phyloP scores from a whole-genome alignment of 305 asterid species.

The Fraxinus nigra region DNA sequence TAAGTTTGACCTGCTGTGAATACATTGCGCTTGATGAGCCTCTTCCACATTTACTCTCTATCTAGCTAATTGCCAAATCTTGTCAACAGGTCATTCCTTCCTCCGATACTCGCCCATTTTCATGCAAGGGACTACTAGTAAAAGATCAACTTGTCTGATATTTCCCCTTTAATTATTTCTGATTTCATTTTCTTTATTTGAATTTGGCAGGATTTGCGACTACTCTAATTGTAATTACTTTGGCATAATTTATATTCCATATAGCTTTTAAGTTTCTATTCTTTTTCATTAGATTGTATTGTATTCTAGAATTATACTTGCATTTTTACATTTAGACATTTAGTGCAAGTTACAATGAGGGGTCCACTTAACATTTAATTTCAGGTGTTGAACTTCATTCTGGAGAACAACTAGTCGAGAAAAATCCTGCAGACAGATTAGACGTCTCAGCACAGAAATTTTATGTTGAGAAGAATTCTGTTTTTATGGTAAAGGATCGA shows the following conservation, averaged over 20 bases:
- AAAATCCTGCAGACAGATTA: constrained; percentile 20
- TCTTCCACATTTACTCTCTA: not conserved
- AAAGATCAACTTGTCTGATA: not conserved
- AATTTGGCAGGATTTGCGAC: not conserved
- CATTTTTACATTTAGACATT: not conserved
- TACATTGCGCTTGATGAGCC: not conserved
- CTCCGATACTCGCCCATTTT: not conserved
- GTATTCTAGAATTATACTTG: not conserved
- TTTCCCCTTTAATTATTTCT: not conserved
- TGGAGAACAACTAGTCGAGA: constrained; percentile 28
- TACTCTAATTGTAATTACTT: not conserved
- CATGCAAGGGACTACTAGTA: not conserved
- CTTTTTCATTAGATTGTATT: not conserved
- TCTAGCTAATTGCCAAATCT: not conserved
- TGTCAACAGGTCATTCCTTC: not conserved
- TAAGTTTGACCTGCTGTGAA: not conserved
- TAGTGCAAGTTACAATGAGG: not conserved
- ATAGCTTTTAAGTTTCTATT: not conserved
- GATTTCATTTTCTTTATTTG: not conserved
- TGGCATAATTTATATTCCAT: not conserved
- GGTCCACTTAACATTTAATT: constrained; percentile 7
- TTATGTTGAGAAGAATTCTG: constrained; percentile 24
- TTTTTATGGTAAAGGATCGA: constrained; percentile 16
- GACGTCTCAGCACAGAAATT: constrained; percentile 22
- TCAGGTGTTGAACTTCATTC: constrained; percentile 36